Conservation (phyloP, 768 basidiomycete species). For the Strobilomyces dryophilus region DNA sequence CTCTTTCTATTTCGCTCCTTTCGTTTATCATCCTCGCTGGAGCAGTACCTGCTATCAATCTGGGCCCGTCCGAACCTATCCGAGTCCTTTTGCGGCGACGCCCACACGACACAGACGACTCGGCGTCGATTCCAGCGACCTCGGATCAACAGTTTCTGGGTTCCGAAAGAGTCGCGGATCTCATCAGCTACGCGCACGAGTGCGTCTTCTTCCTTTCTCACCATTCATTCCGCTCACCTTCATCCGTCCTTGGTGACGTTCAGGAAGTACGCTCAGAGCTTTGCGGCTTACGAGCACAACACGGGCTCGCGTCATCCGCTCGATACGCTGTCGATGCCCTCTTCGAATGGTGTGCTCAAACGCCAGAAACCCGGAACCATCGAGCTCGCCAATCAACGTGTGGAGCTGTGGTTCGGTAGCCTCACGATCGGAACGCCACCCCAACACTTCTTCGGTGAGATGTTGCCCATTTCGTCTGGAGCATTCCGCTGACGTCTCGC, state of each 20-base stretch:
- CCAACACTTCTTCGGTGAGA: constrained; percentile 34
- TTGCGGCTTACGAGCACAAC: constrained; percentile 30
- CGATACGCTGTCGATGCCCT: constrained; percentile 6
- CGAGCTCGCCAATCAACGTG: constrained; percentile 28
- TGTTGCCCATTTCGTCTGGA: not conserved
- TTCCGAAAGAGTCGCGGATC: not conserved
- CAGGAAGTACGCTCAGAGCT: constrained; percentile 41
- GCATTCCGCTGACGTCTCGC: not conserved
- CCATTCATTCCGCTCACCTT: not conserved
- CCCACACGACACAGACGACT: not conserved
- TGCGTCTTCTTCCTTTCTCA: not conserved
- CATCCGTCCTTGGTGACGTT: not conserved
- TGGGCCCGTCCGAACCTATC: not conserved
- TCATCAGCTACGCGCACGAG: constrained; percentile 5
- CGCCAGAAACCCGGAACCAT: constrained; percentile 18
- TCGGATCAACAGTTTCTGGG: not conserved
- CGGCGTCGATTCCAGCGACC: not conserved
- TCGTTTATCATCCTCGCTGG: not conserved
- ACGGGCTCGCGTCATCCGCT: constrained; percentile 36
- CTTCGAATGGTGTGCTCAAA: not conserved
- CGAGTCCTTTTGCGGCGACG: constrained; percentile 10
- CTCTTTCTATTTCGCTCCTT: not conserved
- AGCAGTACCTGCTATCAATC: constrained; percentile 11
- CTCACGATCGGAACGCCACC: constrained; percentile 46
- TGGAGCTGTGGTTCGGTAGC: constrained; percentile 37